Evolutionary conservation across 768 basidiomycete genomes (phyloP).

Genomic region (Boletus reticuloceps): DNA sequence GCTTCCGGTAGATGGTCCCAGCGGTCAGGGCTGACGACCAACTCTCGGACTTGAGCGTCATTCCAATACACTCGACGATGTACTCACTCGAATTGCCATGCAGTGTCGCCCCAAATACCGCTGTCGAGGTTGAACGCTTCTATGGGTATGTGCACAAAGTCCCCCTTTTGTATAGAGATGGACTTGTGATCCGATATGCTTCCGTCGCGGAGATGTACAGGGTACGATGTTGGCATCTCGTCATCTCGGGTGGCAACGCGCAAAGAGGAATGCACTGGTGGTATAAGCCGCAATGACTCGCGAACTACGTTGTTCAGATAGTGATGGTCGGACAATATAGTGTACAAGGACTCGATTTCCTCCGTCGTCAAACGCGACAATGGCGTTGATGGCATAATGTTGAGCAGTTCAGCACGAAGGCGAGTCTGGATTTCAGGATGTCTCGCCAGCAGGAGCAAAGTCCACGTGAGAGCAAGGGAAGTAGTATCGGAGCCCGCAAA

Average conservation of each 20-base stretch:
- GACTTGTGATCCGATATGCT: conserved; percentile 39
- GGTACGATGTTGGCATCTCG: conserved; percentile 66
- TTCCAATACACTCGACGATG: background rate
- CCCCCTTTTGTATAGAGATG: conserved; percentile 61
- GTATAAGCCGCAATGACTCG: conserved; percentile 74
- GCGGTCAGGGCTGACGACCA: conserved; percentile 61
- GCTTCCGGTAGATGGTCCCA: conserved; percentile 76
- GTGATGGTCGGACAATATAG: conserved; percentile 56
- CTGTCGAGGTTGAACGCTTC: conserved; percentile 81
- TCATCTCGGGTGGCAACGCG: conserved; percentile 79
- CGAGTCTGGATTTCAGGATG: conserved; percentile 65
- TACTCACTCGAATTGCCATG: conserved; percentile 76
- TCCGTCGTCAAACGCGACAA: conserved; percentile 53
- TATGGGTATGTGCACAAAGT: conserved; percentile 72
- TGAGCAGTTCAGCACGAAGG: conserved; percentile 65
- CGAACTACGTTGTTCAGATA: conserved; percentile 74
- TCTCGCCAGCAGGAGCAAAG: conserved; percentile 68
- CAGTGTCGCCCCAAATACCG: conserved; percentile 75
- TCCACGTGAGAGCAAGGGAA: conserved; percentile 82
- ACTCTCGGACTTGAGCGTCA: background rate
- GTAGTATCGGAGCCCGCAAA: conserved; percentile 90
- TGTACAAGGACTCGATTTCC: conserved; percentile 60
- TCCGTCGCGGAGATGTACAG: conserved; percentile 53
- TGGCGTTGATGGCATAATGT: conserved; percentile 41
- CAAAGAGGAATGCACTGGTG: conserved; percentile 79